phyloP scores from a whole-genome alignment of 2,329 filamentous ascomycete species.

The Stagonosporopsis tanaceti region DNA sequence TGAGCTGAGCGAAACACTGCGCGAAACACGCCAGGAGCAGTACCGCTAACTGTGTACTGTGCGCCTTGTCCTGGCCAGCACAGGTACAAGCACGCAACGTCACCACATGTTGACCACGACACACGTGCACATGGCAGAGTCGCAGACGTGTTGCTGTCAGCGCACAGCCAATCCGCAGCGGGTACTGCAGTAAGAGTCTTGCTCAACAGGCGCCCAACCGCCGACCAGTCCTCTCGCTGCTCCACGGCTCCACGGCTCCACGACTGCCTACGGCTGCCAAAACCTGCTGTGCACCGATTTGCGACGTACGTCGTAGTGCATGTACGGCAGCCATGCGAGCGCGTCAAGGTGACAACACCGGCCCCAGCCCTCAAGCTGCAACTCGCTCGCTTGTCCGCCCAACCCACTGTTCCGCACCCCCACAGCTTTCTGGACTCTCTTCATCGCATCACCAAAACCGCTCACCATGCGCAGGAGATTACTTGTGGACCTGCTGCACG shows the following conservation, averaged over 20 bases:
- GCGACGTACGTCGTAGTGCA: slow-evolving; percentile 23
- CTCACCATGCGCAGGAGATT: slow-evolving; percentile 43
- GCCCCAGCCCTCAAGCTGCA: slow-evolving; percentile 21
- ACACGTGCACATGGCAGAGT: slow-evolving; percentile 27
- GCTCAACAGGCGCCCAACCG: slow-evolving; percentile 24
- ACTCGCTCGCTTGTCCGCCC: slow-evolving; percentile 22
- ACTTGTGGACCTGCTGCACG: slow-evolving; percentile 40
- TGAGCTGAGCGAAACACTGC: slow-evolving; percentile 28
- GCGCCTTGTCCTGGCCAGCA: slow-evolving; percentile 26
- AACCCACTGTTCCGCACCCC: slow-evolving; percentile 27
- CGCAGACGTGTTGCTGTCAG: slow-evolving; percentile 13
- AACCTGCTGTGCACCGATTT: slow-evolving; percentile 32
- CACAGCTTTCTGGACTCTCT: slow-evolving; percentile 33
- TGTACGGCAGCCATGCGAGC: slow-evolving; percentile 22
- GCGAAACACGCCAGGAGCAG: slow-evolving; percentile 28
- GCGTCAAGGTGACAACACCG: slow-evolving; percentile 32
- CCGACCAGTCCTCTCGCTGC: slow-evolving; percentile 26
- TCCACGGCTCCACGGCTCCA: slow-evolving; percentile 19
- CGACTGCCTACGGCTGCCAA: slow-evolving; percentile 26
- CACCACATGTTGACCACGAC: slow-evolving; percentile 4
- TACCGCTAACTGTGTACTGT: slow-evolving; percentile 16
- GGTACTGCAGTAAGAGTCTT: slow-evolving; percentile 26
- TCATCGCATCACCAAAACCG: slow-evolving; percentile 28
- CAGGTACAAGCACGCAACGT: slow-evolving; percentile 11
- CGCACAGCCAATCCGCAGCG: slow-evolving; percentile 12